Evolutionary conservation across 1,284 basidiomycete genomes (phyloP).

Genomic region (Pseudozyma pruni): DNA sequence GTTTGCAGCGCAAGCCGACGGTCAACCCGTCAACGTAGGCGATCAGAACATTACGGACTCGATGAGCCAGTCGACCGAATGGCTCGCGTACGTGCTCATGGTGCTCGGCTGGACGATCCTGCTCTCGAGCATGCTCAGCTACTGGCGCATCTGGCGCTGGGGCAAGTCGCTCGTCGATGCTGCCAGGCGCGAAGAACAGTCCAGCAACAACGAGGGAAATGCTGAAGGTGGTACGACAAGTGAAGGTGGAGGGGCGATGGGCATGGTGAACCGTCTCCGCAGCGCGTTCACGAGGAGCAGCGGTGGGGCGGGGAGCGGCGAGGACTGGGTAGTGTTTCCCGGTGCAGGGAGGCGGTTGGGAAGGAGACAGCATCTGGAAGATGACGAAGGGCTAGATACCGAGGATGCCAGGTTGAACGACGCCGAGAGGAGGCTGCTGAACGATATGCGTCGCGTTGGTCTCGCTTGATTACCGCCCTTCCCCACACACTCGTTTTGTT

Average conservation of each 20-base stretch:
- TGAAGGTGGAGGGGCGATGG: slow-evolving; percentile 18
- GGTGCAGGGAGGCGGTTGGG: slow-evolving; percentile 41
- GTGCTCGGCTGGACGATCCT: slow-evolving; percentile 86
- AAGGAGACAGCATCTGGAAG: too few relatives aligned
- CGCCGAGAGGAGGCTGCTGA: slow-evolving; percentile 47
- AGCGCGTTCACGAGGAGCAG: slow-evolving; percentile 19
- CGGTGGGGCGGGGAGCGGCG: slow-evolving; percentile 24
- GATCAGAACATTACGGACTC: slow-evolving; percentile 69
- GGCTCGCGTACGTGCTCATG: slow-evolving; percentile 91
- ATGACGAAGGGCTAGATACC: slow-evolving; percentile 35
- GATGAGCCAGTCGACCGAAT: slow-evolving; percentile 74
- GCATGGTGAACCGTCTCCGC: slow-evolving; percentile 42
- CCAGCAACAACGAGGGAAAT: background rate
- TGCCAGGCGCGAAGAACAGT: slow-evolving; percentile 46
- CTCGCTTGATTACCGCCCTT: slow-evolving; percentile 19
- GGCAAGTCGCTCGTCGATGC: slow-evolving; percentile 58
- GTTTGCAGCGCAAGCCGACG: slow-evolving; percentile 67
- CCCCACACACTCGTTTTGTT: background rate
- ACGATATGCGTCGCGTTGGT: slow-evolving; percentile 46
- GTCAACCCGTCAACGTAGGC: slow-evolving; percentile 65
- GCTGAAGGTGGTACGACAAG: too few relatives aligned
- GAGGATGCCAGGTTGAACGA: slow-evolving; percentile 35
- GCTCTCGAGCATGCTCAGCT: slow-evolving; percentile 78
- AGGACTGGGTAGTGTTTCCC: slow-evolving; percentile 63
- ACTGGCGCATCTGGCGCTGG: slow-evolving; percentile 71